phyloP scores from a whole-genome alignment of 1,284 basidiomycete genomes.

The Papiliotrema flavescens region DNA sequence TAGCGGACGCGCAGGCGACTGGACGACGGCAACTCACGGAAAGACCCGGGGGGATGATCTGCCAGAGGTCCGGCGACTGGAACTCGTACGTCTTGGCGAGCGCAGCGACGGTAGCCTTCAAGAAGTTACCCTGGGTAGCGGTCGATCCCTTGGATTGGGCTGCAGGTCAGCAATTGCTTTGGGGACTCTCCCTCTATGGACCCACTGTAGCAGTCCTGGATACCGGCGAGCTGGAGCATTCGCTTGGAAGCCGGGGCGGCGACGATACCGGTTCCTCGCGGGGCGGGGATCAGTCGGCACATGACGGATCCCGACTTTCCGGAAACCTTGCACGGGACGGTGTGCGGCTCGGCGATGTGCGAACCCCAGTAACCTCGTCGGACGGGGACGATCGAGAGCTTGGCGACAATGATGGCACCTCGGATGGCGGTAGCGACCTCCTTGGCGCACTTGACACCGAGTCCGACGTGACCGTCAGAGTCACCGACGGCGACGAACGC shows the following conservation, averaged over 20 bases:
- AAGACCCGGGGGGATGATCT: conserved; percentile 67
- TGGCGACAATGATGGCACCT: conserved; percentile 98
- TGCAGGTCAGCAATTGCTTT: conserved; percentile 50
- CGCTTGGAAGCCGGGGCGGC: conserved; percentile 97
- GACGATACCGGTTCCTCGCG: conserved; percentile 98
- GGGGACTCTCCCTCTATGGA: conserved; percentile 1
- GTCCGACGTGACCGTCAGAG: conserved; percentile 95
- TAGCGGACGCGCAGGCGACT: not conserved
- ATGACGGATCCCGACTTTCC: conserved; percentile 99
- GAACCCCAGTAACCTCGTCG: conserved; percentile 99
- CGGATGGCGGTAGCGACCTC: conserved; percentile 99
- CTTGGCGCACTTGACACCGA: conserved; percentile 99
- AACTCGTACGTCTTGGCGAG: conserved; percentile 95
- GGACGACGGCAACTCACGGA: not conserved
- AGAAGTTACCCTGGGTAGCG: conserved; percentile 99
- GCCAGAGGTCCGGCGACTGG: conserved; percentile 98
- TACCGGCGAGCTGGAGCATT: conserved; percentile 94
- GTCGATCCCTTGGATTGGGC: conserved; percentile 95
- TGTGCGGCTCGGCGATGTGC: conserved; percentile 97
- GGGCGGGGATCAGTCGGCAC: conserved; percentile 98
- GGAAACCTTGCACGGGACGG: conserved; percentile 96
- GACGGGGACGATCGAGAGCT: conserved; percentile 95
- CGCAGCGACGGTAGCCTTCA: conserved; percentile 97
- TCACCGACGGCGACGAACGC: conserved; percentile 99
- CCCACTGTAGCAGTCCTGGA: conserved; percentile 66